These are phyloP conservation scores for Neurospora discreta DNA, from an alignment of 495 filamentous ascomycete species.

Conservation along the genomic window DNA sequence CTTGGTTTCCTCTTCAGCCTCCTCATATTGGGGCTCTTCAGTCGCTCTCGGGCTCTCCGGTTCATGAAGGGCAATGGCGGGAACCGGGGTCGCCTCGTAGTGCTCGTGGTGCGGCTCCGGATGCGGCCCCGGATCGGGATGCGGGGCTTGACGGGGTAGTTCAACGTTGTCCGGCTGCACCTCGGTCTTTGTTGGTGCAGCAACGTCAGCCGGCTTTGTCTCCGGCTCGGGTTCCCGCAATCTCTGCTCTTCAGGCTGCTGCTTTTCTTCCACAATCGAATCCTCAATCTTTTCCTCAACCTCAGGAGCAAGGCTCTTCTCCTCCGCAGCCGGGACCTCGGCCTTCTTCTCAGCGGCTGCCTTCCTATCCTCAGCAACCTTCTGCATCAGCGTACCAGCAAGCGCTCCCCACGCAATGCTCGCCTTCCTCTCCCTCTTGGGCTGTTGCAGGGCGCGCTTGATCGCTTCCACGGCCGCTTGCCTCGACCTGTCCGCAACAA, in stretches of 20 bases:
- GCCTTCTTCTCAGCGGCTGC: background rate
- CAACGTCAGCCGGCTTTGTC: slow-evolving; percentile 4
- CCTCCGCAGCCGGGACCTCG: background rate
- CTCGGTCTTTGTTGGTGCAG: background rate
- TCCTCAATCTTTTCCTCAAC: slow-evolving; percentile 1
- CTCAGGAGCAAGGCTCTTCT: background rate
- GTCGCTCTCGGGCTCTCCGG: background rate
- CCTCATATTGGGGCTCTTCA: background rate
- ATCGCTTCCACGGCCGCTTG: background rate
- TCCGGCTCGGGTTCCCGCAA: slow-evolving; percentile 6
- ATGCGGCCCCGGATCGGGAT: background rate
- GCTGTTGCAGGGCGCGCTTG: background rate
- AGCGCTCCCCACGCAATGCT: background rate
- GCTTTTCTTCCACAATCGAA: slow-evolving; percentile 9
- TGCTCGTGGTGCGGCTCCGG: background rate
- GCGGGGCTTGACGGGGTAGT: background rate
- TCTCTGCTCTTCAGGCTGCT: slow-evolving; percentile 10
- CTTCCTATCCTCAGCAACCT: background rate
- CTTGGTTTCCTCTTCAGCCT: slow-evolving; percentile 11
- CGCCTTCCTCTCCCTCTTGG: background rate
- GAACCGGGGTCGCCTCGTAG: background rate
- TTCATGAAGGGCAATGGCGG: background rate
- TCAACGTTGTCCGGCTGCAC: background rate
- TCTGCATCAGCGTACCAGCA: background rate
- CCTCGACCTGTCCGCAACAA: slow-evolving; percentile 5